These are phyloP conservation scores for Aspergillus ochraceus DNA, from an alignment of 2,329 filamentous ascomycete species.

Conservation along the genomic window DNA sequence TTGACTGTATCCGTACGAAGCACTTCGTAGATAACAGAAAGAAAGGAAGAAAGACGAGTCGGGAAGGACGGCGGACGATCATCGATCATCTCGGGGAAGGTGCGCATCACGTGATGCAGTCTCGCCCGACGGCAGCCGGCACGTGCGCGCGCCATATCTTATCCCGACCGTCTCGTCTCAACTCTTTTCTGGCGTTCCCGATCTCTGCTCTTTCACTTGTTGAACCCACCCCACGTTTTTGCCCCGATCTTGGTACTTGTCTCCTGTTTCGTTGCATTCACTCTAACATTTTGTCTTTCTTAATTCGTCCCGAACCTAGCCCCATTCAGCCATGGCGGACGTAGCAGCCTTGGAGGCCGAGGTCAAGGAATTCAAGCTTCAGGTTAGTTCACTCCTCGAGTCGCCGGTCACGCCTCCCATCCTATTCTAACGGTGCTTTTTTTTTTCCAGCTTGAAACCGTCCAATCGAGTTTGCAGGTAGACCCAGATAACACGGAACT, in stretches of 20 bases:
- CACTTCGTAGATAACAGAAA: too few relatives aligned
- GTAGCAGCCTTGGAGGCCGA: conserved; percentile 48
- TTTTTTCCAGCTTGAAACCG: conserved; percentile 68
- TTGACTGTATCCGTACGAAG: too few relatives aligned
- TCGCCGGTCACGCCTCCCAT: neutral
- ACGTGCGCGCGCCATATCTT: neutral
- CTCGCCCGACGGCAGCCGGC: neutral
- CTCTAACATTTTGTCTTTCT: neutral
- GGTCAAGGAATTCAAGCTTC: conserved; percentile 61
- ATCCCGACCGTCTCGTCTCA: neutral
- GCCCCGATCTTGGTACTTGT: neutral
- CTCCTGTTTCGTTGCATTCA: neutral
- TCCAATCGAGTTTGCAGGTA: conserved; percentile 72
- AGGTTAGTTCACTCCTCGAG: conserved; percentile 41
- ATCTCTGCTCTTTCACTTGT: neutral
- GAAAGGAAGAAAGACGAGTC: neutral
- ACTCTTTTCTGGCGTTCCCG: neutral
- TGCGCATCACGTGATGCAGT: neutral
- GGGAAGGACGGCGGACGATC: neutral
- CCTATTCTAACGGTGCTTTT: conserved; percentile 11
- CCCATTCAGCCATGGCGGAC: conserved; percentile 39
- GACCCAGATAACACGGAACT: conserved; percentile 80
- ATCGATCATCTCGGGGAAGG: neutral
- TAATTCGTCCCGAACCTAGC: neutral
- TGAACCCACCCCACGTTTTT: neutral